phyloP scores from a whole-genome alignment of 2,329 filamentous ascomycete genomes.

The Myriosclerotinia scirpicola region DNA sequence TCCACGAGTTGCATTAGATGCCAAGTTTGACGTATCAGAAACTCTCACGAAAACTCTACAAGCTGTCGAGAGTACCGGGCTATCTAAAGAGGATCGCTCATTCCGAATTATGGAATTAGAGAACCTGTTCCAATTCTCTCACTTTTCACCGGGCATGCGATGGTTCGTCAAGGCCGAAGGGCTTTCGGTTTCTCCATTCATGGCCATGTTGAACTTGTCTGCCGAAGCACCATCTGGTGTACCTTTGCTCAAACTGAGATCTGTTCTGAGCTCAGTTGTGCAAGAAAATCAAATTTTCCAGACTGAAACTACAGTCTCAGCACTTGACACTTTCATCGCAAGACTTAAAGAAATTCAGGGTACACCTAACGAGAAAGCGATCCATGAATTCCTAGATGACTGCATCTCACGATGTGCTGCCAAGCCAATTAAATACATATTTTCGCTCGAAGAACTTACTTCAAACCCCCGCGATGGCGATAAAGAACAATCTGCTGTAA shows the following conservation, averaged over 20 bases:
- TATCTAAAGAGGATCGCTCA: constrained; percentile 49
- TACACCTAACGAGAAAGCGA: constrained; percentile 43
- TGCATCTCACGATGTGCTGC: constrained; percentile 73
- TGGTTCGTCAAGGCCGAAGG: constrained; percentile 80
- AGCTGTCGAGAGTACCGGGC: constrained; percentile 53
- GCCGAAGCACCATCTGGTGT: constrained; percentile 50
- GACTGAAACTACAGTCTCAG: constrained; percentile 43
- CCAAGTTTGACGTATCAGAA: constrained; percentile 85
- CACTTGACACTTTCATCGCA: constrained; percentile 51
- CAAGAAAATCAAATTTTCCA: constrained; percentile 67
- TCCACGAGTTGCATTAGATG: constrained; percentile 75
- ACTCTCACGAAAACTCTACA: constrained; percentile 69
- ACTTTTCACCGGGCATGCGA: constrained; percentile 77
- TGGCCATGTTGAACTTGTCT: constrained; percentile 64
- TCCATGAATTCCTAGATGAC: constrained; percentile 79
- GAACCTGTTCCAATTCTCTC: constrained; percentile 77
- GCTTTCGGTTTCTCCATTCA: constrained; percentile 66
- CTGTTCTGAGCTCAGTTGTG: constrained; percentile 60
- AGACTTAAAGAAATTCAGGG: constrained; percentile 36
- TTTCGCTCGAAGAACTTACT: constrained; percentile 58
- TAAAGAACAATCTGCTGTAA: constrained; percentile 47
- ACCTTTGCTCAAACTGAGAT: constrained; percentile 52
- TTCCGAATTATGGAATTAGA: constrained; percentile 73
- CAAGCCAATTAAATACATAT: constrained; percentile 80
- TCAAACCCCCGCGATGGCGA: constrained; percentile 42